Base-by-base conservation (phyloP, 1,139 yeast species). In the Debaryomyces nepalensis region DNA sequence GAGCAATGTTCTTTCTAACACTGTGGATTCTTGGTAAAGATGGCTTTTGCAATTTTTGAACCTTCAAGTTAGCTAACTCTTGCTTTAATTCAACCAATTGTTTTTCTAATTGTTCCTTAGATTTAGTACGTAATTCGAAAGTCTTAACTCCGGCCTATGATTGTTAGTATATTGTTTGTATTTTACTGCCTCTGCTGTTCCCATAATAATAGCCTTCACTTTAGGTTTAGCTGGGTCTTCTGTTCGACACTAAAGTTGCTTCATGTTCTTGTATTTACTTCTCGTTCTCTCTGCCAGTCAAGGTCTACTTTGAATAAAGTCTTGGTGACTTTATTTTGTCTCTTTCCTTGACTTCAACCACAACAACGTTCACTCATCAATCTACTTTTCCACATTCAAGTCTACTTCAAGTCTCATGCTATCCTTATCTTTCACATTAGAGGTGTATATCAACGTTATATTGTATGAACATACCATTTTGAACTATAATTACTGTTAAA, bases 1-100 rank as follows among this genome's bases (percentile, higher is more conserved):
- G 90, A 67, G 99, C 99, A 75, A 93, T 93, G 82, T 89, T 84
- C 84, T 91, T 93, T 84, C 98, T 89, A 70, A 91, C 97, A 59
- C 91, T 87, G 81, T 83, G 82, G 79, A 93, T 90, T 81, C 87
- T 87, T 84, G 95, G 95, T 73, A 84, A 84, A 68, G 89, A 87
- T 75, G 89, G 95, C 75, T 78, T 87, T 71, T 88, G 84, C 74
- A 87, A 80, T 76, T 91, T 89, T 81, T 93, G 97, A 70, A 90
- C 97, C 79, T 90, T 91, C 76, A 93, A 87, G 74, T 84, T 79
- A 68, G 97, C 93, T 71, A 93, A 87, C 78, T 91, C 97, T 79
- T 89, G 89, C 87, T 91, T 93, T 75, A 90, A 86, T 75, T 90
- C 97, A 67, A 85, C 85, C 74, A 93, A 88, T 81, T 91, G 95